These are phyloP conservation scores for Vicia villosa DNA, from an alignment of 306 rosid genomes.

Conservation along the genomic window DNA sequence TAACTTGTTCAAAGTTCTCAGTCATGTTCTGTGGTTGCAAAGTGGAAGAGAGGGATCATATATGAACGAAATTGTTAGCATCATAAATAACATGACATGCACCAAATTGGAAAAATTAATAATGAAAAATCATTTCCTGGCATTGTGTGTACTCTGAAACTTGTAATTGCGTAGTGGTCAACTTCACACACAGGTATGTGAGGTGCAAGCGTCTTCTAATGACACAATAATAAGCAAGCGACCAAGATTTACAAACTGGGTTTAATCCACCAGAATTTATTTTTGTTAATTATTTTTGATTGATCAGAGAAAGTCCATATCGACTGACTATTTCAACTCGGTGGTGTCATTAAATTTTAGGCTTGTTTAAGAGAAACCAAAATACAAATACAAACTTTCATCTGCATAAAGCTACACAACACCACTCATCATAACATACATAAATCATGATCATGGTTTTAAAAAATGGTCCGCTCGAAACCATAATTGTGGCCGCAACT, in stretches of 20 bases:
- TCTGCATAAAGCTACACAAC: neutral
- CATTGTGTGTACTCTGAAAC: neutral
- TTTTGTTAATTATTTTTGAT: neutral
- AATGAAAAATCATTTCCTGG: neutral
- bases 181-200: neutral
- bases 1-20: neutral
- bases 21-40: slow-evolving; percentile 15
- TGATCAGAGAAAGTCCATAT: neutral
- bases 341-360: neutral
- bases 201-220: neutral
- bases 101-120: neutral
- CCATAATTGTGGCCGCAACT: neutral
- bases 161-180: neutral
- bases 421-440: neutral
- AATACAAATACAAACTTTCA: neutral
- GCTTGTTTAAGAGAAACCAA: neutral
- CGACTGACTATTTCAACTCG: neutral
- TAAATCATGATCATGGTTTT: neutral
- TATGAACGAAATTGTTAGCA: neutral
- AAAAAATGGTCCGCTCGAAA: neutral
- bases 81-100: neutral
- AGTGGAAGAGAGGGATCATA: neutral
- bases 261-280: neutral
- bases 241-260: neutral
- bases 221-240: neutral